Evolutionary conservation across 2,329 filamentous ascomycete genomes (phyloP).

Genomic region (Verticillium klebahnii): DNA sequence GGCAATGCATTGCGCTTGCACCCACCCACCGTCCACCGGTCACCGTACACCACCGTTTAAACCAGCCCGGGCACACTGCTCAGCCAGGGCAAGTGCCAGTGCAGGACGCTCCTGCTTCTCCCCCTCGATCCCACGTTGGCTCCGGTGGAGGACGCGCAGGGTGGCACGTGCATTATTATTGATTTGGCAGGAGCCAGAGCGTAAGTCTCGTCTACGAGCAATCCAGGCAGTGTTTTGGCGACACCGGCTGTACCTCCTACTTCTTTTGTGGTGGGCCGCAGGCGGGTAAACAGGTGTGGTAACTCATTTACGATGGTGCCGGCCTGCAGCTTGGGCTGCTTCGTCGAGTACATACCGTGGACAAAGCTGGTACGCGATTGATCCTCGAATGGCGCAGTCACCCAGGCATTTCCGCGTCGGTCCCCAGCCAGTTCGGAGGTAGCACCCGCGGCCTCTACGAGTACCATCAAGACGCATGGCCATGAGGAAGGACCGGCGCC

Average conservation of each 20-base stretch:
- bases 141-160: background rate
- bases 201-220: background rate
- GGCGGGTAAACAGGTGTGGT: background rate
- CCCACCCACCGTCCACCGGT: background rate
- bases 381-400: background rate
- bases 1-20: background rate
- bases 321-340: background rate
- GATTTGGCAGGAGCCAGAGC: background rate
- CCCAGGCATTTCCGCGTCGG: background rate
- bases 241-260: background rate
- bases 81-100: background rate
- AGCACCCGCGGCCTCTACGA: background rate
- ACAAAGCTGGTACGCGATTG: background rate
- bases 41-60: background rate
- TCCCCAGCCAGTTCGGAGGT: background rate
- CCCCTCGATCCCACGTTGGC: background rate
- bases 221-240: too few species aligned
- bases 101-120: background rate
- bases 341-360: background rate
- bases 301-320: conserved; percentile 1
- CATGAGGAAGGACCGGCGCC: background rate
- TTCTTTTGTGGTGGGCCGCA: background rate
- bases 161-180: background rate
- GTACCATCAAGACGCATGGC: background rate
- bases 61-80: background rate